Evolutionary conservation across 1,284 basidiomycete species (phyloP), one percentile per base, ranked within the genome.

Genomic region (Fomitopsis palustris): DNA sequence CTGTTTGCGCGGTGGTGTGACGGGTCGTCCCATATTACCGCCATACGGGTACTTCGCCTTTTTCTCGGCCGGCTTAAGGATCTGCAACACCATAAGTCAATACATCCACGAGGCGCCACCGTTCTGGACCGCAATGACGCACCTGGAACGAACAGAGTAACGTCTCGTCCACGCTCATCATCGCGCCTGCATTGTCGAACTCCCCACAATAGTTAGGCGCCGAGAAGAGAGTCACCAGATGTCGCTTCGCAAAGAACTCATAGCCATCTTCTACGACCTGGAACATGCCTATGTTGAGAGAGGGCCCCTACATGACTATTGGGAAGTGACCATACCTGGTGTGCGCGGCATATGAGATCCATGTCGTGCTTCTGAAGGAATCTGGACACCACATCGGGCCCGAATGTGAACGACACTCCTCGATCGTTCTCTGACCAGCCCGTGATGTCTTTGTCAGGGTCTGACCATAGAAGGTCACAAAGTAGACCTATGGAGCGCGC

Each of bases 161-260:
- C 8, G 96, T 98, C 79, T 99, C 96, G 73, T 98, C 96, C 56
- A 99, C 97, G 71, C 93, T 96, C 97, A 99, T 99, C 96, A 99
- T 98, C 29, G 96, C 96, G 42, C 96, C 96, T 17, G 96, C 96
- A 73, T 99, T 99, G 78, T 99, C 97, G 71, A 99, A 99, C 80
- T 97, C 94, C 69, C 94, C 95, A 72, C 94, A 97, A 73, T 98
- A 97, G 82, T 98, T 98, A 61, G 96, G 97, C 59, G 96, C 96
- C 17, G 93, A 96, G 81, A 99, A 99, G 47, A 99, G 77, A 19
- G 96, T 99, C 65, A 99, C 96, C 65, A 99, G 78, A 78, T 97
- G 95, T 66, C 96, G 85, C 78, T 98, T 98, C 57, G 96, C 96
- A 70, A 98, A 99, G 78, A 99, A 99, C 75, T 99, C 96, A 77